Percentiles rank a stretch among this genome's conserved stretches.
Conservation (phyloP, 2,329 filamentous ascomycete genomes). For the Venturia pyrina region DNA sequence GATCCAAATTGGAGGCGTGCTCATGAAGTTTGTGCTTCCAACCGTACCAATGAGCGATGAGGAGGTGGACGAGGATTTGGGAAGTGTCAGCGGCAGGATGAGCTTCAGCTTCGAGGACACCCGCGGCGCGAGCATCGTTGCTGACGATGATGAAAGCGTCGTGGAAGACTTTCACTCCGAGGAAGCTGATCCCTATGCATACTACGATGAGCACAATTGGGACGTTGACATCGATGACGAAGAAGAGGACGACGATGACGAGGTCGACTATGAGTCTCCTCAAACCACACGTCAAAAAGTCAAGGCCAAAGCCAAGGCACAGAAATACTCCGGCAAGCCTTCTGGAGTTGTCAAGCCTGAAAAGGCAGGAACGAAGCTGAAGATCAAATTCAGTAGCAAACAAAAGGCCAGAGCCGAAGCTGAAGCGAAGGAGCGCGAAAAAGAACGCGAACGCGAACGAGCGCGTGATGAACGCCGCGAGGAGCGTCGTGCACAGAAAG, state of each 20-base stretch:
- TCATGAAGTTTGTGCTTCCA: constrained; percentile 59
- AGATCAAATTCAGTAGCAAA: constrained; percentile 16
- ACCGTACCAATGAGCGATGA: constrained; percentile 45
- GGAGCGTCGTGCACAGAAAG: constrained; percentile 1
- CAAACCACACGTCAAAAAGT: constrained; percentile 13
- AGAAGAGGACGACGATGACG: constrained; percentile 27
- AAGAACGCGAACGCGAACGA: constrained; percentile 4
- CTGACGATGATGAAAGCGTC: constrained; percentile 20
- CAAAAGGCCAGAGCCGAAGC: constrained; percentile 20
- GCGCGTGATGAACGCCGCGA: background rate
- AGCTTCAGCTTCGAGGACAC: constrained; percentile 62
- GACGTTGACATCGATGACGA: constrained; percentile 25
- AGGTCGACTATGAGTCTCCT: constrained; percentile 19
- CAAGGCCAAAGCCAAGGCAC: constrained; percentile 14
- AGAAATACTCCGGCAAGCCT: constrained; percentile 10
- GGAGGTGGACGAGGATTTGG: constrained; percentile 35
- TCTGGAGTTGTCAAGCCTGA: background rate
- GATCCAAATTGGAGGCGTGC: constrained; percentile 63
- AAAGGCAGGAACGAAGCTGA: constrained; percentile 16
- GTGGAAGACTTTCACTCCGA: constrained; percentile 2
- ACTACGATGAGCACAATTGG: constrained; percentile 17
- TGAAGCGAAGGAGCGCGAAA: constrained; percentile 14
- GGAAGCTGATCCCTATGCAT: background rate
- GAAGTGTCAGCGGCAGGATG: constrained; percentile 49
- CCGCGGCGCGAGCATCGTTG: constrained; percentile 44